Evolutionary conservation across 306 rosid species (phyloP).

Genomic region (Fragaria nilgerrensis): DNA sequence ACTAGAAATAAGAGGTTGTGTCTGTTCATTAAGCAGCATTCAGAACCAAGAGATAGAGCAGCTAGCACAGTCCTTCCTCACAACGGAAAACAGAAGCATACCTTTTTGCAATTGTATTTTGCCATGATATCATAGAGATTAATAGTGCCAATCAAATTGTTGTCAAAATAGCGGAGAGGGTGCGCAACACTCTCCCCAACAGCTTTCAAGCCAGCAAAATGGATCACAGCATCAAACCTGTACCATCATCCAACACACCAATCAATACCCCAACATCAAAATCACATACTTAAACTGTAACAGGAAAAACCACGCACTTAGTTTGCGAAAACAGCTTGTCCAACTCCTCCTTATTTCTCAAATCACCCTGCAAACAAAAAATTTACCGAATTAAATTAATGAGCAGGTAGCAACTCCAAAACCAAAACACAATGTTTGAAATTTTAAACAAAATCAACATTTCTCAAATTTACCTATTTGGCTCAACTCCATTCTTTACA

Average conservation of each 20-base stretch:
- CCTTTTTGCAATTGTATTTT: constrained; percentile 79
- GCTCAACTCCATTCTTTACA: too few relatives aligned
- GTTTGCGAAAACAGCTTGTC: constrained; percentile 67
- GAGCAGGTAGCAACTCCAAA: background rate
- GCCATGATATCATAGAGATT: constrained; percentile 83
- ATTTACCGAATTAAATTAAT: background rate
- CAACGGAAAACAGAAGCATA: background rate
- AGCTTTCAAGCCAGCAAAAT: constrained; percentile 88
- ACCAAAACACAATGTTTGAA: background rate
- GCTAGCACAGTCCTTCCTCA: too few relatives aligned
- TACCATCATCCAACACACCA: background rate
- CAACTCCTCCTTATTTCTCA: constrained; percentile 69
- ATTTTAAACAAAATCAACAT: background rate
- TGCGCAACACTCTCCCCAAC: constrained; percentile 81
- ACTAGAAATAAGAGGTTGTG: background rate
- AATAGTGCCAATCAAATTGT: constrained; percentile 74
- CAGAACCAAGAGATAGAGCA: background rate
- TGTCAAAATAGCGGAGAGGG: constrained; percentile 68
- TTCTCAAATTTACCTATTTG: background rate
- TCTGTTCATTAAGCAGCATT: background rate
- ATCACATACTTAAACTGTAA: background rate
- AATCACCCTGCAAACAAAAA: constrained; percentile 57
- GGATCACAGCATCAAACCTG: constrained; percentile 91
- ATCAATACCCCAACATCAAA: background rate
- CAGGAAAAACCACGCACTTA: constrained; percentile 29